Evolutionary conservation across 1,284 basidiomycete species (phyloP), one percentile per base, ranked within the genome.

Genomic region (Erythrobasidium hasegawianum): DNA sequence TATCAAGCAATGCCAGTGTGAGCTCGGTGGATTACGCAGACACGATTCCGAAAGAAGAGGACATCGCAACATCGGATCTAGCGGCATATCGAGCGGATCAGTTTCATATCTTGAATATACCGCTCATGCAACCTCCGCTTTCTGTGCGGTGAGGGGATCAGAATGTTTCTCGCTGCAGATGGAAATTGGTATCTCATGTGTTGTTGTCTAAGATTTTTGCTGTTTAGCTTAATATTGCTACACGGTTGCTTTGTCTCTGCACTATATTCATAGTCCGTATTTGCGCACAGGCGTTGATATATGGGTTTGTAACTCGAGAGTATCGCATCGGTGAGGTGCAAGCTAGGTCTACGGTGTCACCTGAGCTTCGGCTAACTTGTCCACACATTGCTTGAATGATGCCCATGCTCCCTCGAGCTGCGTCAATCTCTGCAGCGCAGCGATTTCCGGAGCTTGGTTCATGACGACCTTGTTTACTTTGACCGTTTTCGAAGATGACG

Each of bases 81-180:
- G 81, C 82, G 14, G 84, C 85, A 43, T 92, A 89, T 74, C 76
- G 79, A 73, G 80, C 78, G 11, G 78, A 80, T 57, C 82, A 76
- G 76, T 92, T 90, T 72, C 83, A 84, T 71, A 85, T 85, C 83
- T 87, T 85, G 10, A 81, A 83, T 67, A 83, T 93, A 22, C 90
- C 90, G 0, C 84, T 89, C 56, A 84, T 85, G 79, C 81, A 88
- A 54, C 90, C 90, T 40, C 90, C 90, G 1, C 72, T 87, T 67
- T 84, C 86, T 72, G 75, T 88, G 71, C 79, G 87, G 61, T 86
- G 73, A 59, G 22, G 26, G 1, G 40, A n/a, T 41, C n/a, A n/a
- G n/a, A n/a, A n/a, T n/a, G n/a, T n/a, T n/a, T n/a, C n/a, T n/a
- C n/a, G n/a, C n/a, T n/a, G n/a, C n/a, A n/a, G n/a, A n/a, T n/a